Evolutionary conservation across 2,329 filamentous ascomycete species (phyloP), one percentile per base, ranked within the genome.

Genomic region (Colletotrichum cordylinicola): DNA sequence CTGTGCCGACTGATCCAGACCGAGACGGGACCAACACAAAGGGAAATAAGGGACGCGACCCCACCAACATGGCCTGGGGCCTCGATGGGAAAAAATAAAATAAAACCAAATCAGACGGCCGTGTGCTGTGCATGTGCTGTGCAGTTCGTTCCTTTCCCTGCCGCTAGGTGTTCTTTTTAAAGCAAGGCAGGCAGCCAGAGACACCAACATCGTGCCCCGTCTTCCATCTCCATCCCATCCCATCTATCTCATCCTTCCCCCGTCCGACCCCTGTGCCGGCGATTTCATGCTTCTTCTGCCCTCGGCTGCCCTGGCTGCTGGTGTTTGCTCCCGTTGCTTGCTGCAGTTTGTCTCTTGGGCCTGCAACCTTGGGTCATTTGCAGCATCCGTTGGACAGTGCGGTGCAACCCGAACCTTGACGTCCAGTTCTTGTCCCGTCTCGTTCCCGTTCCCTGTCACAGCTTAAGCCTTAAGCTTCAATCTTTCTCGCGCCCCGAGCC

Each of bases 1-100:
- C 70, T 33, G 64, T 76, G 74, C 70, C 74, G 70, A 76, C 70
- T 76, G 64, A 73, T 74, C 70, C 74, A 76, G 70, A 35, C 73
- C 43, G 24, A 68, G 29, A 43, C 70, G 62, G 52, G 39, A 72
- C 27, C 72, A 71, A 71, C 39, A 43, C 60, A n/a, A 39, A 66
- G 33, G 21, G 29, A 37, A 16, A 52, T 24, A 43, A 61, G 67
- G 70, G 16, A 27, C 33, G 43, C n/a, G 13, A 70, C 58, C 67
- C 67, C 67, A 61, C 67, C 35, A 64, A 37, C 60, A 31, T 61
- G 35, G 35, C 61, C 24, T 16, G 61, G 61, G 61, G 12, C 27
- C 60, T 37, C 60, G 43, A 52, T 21, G n/a, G 43, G n/a, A 21
- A 52, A 52, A 31, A 29, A 52, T 21, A 52, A 52, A 31, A 29